Conservation (phyloP, 805 yeast species). For the Candida koratica region DNA sequence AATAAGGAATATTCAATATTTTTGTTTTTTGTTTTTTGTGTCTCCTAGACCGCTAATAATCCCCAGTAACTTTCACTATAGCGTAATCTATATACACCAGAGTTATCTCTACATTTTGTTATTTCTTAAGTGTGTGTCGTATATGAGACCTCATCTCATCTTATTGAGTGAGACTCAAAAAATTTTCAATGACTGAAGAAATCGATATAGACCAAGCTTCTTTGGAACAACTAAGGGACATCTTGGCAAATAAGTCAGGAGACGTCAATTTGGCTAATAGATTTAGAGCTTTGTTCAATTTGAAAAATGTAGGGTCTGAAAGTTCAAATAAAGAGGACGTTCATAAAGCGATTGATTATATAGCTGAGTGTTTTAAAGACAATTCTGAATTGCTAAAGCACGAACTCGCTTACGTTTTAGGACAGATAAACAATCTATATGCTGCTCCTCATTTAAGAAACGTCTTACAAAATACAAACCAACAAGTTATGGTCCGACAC, state of each 20-base stretch:
- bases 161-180: no score
- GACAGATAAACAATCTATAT: slow-evolving; percentile 82
- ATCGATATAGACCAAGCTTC: slow-evolving; percentile 39
- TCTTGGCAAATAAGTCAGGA: slow-evolving; percentile 62
- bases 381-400: slow-evolving; percentile 89
- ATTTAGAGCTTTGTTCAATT: slow-evolving; percentile 89
- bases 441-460: slow-evolving; percentile 74
- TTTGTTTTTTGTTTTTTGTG: no score
- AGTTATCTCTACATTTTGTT: no score
- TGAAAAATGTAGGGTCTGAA: slow-evolving; percentile 82
- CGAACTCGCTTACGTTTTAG: slow-evolving; percentile 95
- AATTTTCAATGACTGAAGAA: slow-evolving; percentile 14
- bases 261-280: slow-evolving; percentile 74
- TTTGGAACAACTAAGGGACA: slow-evolving; percentile 69
- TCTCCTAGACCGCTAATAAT: no score
- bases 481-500: slow-evolving; percentile 96
- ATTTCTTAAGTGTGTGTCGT: no score
- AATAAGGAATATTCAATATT: no score
- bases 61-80: no score
- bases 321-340: slow-evolving; percentile 53
- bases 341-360: slow-evolving; percentile 67
- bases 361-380: slow-evolving; percentile 78
- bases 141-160: no score
- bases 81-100: no score
- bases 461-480: slow-evolving; percentile 61